Evolutionary conservation across 495 filamentous ascomycete genomes (phyloP), one percentile per base, ranked within the genome.

Genomic region (Penicillium turbatum): DNA sequence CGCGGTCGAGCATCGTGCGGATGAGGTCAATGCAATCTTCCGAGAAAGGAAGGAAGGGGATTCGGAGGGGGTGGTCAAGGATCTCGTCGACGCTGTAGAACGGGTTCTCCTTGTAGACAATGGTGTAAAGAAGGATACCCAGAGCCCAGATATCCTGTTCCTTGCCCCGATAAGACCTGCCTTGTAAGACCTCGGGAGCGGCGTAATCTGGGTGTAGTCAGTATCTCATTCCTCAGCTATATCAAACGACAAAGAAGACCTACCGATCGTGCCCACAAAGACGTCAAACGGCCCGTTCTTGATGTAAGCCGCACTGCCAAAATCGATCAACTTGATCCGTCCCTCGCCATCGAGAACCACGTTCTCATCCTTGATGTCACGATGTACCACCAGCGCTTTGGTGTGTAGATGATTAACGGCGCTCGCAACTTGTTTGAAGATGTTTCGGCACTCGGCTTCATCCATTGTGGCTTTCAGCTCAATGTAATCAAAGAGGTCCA

Each of bases 81-180:
- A 98, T 98, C 73, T 98, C 93, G 67, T 98, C 95, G 62, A 98
- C 92, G 68, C 88, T 95, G 79, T 98, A 98, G 73, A 98, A 98
- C 3, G 93, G 93, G 63, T 98, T 98, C 74, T 98, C 93, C 69
- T 97, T 97, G 78, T 97, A 98, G 57, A 96, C 87, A 59, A 98
- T 96, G 15, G 93, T 98, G 76, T 98, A 98, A 29, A 98, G 84
- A 7, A 97, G 79, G 57, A 98, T 97, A 16, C 93, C 93, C n/a
- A 97, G 81, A 12, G 93, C 93, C 93, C 93, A 98, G 48, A 97
- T 90, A 57, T 98, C 93, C 74, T 98, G 95, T 67, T 96, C 92
- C 70, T 92, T 95, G 61, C 93, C 93, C 55, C 88, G 84, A 72
- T 98, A 98, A 17, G 93, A 87, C 64, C 85, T 86, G 36, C 93